These are phyloP conservation scores for Chalaropsis thielavioides DNA, from an alignment of 2,329 filamentous ascomycete species.

Conservation along the genomic window DNA sequence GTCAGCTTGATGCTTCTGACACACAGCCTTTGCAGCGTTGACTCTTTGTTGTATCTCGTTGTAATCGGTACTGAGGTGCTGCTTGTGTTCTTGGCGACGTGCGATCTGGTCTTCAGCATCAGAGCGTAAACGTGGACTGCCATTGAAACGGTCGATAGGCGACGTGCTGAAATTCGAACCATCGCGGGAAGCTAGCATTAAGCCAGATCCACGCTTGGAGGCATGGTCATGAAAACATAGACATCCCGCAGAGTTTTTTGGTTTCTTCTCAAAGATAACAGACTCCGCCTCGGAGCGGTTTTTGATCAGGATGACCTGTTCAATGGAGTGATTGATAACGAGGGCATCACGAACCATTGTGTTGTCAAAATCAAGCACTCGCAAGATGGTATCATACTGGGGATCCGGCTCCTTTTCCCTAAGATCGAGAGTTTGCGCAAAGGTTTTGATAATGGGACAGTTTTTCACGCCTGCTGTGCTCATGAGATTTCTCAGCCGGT, in stretches of 20 bases:
- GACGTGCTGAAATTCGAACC: slow-evolving; percentile 49
- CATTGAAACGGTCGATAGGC: slow-evolving; percentile 32
- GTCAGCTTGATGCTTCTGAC: slow-evolving; percentile 34
- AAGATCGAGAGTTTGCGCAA: slow-evolving; percentile 40
- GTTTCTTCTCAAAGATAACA: slow-evolving; percentile 50
- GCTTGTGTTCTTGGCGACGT: slow-evolving; percentile 35
- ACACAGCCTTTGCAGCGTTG: slow-evolving; percentile 32
- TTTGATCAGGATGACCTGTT: slow-evolving; percentile 68
- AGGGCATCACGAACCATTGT: slow-evolving; percentile 64
- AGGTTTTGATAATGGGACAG: slow-evolving; percentile 51
- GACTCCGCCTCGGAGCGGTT: slow-evolving; percentile 50
- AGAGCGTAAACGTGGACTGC: slow-evolving; percentile 60
- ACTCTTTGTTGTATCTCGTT: slow-evolving; percentile 36
- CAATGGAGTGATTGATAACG: slow-evolving; percentile 68
- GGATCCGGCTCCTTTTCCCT: slow-evolving; percentile 57
- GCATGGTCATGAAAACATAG: slow-evolving; percentile 50
- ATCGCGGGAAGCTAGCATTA: slow-evolving; percentile 46
- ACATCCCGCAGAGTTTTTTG: slow-evolving; percentile 58
- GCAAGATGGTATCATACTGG: slow-evolving; percentile 61
- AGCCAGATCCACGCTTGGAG: slow-evolving; percentile 32
- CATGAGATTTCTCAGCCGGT: slow-evolving; percentile 53
- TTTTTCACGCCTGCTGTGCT: slow-evolving; percentile 34
- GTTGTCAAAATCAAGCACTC: slow-evolving; percentile 69
- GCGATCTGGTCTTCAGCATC: slow-evolving; percentile 54
- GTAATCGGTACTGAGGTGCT: slow-evolving; percentile 41